Evolutionary conservation across 192 early-diverging fungal genomes (phyloP).

Genomic region (Gaertneriomyces sp.): DNA sequence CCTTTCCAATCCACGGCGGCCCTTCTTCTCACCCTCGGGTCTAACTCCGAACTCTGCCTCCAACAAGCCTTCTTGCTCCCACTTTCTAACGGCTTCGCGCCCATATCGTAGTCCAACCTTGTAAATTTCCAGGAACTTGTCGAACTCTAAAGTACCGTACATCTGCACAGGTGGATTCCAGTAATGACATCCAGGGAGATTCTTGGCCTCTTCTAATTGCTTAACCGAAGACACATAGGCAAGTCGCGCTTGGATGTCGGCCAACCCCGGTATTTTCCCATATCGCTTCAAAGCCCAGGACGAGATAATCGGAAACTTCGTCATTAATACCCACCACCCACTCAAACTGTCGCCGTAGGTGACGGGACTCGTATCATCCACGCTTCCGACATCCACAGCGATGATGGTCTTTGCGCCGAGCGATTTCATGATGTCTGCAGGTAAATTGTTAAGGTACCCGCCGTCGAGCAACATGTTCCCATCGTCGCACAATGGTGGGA

Average conservation of each 20-base stretch:
- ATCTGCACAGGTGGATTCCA: conserved; percentile 81
- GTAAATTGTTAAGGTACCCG: conserved; percentile 97
- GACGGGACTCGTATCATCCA: conserved; percentile 91
- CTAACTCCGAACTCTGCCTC: conserved; percentile 48
- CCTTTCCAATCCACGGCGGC: conserved; percentile 7
- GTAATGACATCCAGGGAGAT: conserved; percentile 71
- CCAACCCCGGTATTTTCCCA: conserved; percentile 78
- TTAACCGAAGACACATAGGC: conserved; percentile 85
- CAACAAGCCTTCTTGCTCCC: conserved; percentile 72
- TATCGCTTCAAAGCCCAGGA: conserved; percentile 29
- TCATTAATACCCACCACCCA: conserved; percentile 87
- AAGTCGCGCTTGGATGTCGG: conserved; percentile 90
- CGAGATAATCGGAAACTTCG: conserved; percentile 63
- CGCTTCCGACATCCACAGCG: conserved; percentile 89
- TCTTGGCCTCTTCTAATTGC: conserved; percentile 86
- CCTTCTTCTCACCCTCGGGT: neutral
- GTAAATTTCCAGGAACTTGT: conserved; percentile 82
- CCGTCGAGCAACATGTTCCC: conserved; percentile 98
- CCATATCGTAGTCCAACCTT: conserved; percentile 83
- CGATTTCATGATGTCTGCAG: conserved; percentile 70
- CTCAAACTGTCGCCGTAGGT: conserved; percentile 86
- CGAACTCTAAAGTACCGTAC: conserved; percentile 89
- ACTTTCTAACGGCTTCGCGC: conserved; percentile 70
- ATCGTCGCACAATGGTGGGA: conserved; percentile 95
- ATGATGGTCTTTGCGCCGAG: conserved; percentile 87